Percentiles rank a stretch among this genome's conserved stretches.
Conservation (phyloP, 768 basidiomycete species). For the Tremella fuciformis region DNA sequence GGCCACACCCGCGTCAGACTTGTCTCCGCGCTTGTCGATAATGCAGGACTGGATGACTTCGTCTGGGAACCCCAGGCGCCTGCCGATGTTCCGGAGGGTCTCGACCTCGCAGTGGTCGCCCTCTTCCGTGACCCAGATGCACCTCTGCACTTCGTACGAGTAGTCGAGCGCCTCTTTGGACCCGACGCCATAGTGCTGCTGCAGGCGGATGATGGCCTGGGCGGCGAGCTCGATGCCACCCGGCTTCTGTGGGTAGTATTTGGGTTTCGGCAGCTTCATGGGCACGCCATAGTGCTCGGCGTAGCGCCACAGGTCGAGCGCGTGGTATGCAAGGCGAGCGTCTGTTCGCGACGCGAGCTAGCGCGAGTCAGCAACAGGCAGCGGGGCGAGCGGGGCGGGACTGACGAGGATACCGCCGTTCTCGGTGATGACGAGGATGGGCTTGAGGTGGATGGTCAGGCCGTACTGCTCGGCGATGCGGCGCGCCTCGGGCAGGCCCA, state of each 20-base stretch:
- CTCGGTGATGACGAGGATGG: conserved; percentile 35
- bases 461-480: conserved; percentile 27
- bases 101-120: conserved; percentile 28
- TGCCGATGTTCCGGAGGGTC: conserved; percentile 19
- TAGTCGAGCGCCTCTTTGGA: conserved; percentile 22
- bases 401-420: conserved; percentile 40
- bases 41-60: conserved; percentile 18
- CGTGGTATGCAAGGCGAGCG: conserved; percentile 39
- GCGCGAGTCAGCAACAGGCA: conserved; percentile 1
- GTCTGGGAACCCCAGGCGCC: conserved; percentile 20
- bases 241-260: conserved; percentile 30
- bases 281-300: conserved; percentile 19
- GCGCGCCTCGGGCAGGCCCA: conserved; percentile 31
- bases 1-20: conserved; percentile 22
- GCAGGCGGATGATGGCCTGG: conserved; percentile 36
- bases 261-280: conserved; percentile 23
- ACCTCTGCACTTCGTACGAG: conserved; percentile 30
- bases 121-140: conserved; percentile 39
- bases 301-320: conserved; percentile 32
- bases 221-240: conserved; percentile 29
- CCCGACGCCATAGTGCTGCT: conserved; percentile 25
- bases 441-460: conserved; percentile 31
- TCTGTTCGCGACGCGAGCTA: conserved; percentile 35
- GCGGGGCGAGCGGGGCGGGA: not conserved
- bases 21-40: conserved; percentile 24